Conservation (phyloP, 805 yeast genomes). For the Cyberlindnera subsufficiens region DNA sequence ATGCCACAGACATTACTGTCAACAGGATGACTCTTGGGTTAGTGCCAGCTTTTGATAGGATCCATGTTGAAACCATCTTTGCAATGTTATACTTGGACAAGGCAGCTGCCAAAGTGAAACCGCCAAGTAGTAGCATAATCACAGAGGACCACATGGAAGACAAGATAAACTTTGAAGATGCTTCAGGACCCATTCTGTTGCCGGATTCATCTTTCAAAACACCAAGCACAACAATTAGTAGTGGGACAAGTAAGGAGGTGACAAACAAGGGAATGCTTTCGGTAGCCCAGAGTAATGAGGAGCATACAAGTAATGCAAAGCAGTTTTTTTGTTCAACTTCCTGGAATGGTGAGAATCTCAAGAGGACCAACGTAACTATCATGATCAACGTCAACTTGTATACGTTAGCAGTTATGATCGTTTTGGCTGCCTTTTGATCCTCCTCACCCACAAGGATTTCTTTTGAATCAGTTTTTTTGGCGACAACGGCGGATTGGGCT, state of each 20-base stretch:
- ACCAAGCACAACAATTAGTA: slow-evolving; percentile 66
- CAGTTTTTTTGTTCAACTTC: slow-evolving; percentile 67
- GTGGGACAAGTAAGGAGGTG: slow-evolving; percentile 79
- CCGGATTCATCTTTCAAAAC: slow-evolving; percentile 57
- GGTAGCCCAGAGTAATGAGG: slow-evolving; percentile 92
- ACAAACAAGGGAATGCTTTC: slow-evolving; percentile 89
- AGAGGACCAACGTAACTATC: slow-evolving; percentile 38
- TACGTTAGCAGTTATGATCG: slow-evolving; percentile 26
- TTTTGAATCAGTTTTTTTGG: slow-evolving; percentile 22
- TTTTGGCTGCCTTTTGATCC: slow-evolving; percentile 19
- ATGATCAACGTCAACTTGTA: slow-evolving; percentile 44
- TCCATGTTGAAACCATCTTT: slow-evolving; percentile 73
- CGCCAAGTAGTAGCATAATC: slow-evolving; percentile 84
- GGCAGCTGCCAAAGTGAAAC: slow-evolving; percentile 93
- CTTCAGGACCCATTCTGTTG: slow-evolving; percentile 56
- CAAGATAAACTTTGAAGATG: slow-evolving; percentile 68
- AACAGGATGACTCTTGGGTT: slow-evolving; percentile 72
- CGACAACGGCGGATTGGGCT: slow-evolving; percentile 63
- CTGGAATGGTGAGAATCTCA: slow-evolving; percentile 46
- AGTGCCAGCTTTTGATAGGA: slow-evolving; percentile 79
- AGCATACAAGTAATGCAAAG: slow-evolving; percentile 73
- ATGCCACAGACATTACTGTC: slow-evolving; percentile 80
- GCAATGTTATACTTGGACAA: slow-evolving; percentile 88
- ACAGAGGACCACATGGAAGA: slow-evolving; percentile 94
- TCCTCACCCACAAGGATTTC: slow-evolving; percentile 23